These are phyloP conservation scores for Scedosporium aurantiacum DNA, from an alignment of 2,329 filamentous ascomycete genomes.

Conservation along the genomic window DNA sequence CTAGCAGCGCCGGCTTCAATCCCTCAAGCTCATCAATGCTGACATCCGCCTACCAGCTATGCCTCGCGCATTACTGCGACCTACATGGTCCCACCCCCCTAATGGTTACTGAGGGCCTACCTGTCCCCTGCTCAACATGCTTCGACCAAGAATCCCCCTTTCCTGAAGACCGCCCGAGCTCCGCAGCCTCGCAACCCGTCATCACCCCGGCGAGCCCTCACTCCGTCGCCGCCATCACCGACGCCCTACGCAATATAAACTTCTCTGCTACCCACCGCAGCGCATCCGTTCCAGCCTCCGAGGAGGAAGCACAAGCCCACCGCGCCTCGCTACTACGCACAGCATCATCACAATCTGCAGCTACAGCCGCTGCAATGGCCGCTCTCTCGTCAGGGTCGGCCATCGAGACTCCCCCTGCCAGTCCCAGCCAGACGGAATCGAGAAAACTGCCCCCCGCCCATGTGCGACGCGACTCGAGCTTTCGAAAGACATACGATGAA, in stretches of 20 bases:
- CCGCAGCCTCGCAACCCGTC: slow-evolving; percentile 22
- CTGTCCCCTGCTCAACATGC: slow-evolving; percentile 49
- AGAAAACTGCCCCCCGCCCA: slow-evolving; percentile 23
- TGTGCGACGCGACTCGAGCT: slow-evolving; percentile 44
- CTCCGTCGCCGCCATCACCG: slow-evolving; percentile 28
- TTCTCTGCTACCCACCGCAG: slow-evolving; percentile 27
- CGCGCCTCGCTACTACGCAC: slow-evolving; percentile 29
- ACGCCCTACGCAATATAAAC: slow-evolving; percentile 37
- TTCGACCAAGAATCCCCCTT: slow-evolving; percentile 30
- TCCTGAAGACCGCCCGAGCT: slow-evolving; percentile 5
- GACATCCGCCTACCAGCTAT: slow-evolving; percentile 34
- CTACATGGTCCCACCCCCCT: slow-evolving; percentile 57
- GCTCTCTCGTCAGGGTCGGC: slow-evolving; percentile 26
- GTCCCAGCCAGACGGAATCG: slow-evolving; percentile 26
- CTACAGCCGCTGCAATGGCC: slow-evolving; percentile 18
- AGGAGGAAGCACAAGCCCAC: slow-evolving; percentile 32
- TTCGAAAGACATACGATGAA: slow-evolving; percentile 53
- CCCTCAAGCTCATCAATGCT: background rate
- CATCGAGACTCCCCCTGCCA: slow-evolving; percentile 48
- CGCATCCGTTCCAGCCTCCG: slow-evolving; percentile 30
- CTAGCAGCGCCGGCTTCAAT: background rate
- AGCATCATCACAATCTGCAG: slow-evolving; percentile 16
- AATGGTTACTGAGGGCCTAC: slow-evolving; percentile 58
- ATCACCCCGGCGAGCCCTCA: slow-evolving; percentile 23
- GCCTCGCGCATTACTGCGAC: slow-evolving; percentile 61